Evolutionary conservation across 768 basidiomycete genomes (phyloP).

Genomic region (Lactifluus volemus): DNA sequence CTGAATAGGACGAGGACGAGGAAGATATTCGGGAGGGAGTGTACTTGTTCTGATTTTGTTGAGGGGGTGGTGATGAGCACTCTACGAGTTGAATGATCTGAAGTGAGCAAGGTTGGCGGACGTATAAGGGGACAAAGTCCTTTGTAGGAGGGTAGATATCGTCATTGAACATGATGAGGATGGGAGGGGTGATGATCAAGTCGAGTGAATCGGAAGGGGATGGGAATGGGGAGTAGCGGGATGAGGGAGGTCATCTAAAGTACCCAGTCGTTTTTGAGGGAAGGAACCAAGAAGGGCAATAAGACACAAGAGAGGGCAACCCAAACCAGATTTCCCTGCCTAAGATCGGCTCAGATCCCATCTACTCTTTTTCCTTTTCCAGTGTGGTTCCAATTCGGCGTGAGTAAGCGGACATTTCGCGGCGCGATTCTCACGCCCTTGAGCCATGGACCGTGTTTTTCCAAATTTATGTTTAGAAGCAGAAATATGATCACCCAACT

Average conservation of each 20-base stretch:
- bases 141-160: slow-evolving; percentile 10
- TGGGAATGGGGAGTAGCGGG: not conserved
- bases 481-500: not conserved
- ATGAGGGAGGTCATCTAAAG: not conserved
- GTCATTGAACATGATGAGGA: slow-evolving; percentile 21
- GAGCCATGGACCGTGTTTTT: slow-evolving; percentile 1
- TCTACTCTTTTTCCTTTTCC: slow-evolving; percentile 7
- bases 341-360: slow-evolving; percentile 17
- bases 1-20: slow-evolving; percentile 22
- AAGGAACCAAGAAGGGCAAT: slow-evolving; percentile 17
- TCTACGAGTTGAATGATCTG: slow-evolving; percentile 21
- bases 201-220: slow-evolving; percentile 1
- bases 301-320: slow-evolving; percentile 8
- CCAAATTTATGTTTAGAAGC: not conserved
- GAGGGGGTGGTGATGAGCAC: slow-evolving; percentile 22
- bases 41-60: slow-evolving; percentile 18
- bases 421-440: slow-evolving; percentile 15
- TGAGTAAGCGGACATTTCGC: slow-evolving; percentile 24
- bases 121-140: slow-evolving; percentile 18
- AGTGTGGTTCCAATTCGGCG: slow-evolving; percentile 10
- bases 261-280: slow-evolving; percentile 14
- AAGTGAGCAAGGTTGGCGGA: slow-evolving; percentile 16
- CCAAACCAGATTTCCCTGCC: slow-evolving; percentile 8
- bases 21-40: slow-evolving; percentile 25
- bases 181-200: not conserved